Base-by-base conservation (phyloP, 148 eudicot genomes). In the Cornus kousa region DNA sequence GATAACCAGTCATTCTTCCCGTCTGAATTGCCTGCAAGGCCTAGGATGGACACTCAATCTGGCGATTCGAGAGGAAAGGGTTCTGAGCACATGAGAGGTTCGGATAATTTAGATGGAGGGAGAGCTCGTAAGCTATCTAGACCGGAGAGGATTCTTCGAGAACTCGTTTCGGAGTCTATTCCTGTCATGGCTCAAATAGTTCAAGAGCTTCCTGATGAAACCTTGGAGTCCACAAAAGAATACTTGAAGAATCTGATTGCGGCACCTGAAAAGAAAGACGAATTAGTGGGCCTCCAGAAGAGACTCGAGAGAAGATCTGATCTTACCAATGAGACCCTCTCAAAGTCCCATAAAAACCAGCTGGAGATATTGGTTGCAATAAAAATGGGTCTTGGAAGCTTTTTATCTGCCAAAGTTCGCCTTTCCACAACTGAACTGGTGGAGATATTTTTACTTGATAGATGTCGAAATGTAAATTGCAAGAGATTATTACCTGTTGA, bases 21-120 rank as follows among this genome's bases (percentile, higher is more conserved):
- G 8, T 90, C 94, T 6, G 96, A 94, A 75, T 77, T 94, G 85
- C 92, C 92, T 11, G 94, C 98, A 4, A 89, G 90, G 79, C 92
- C 91, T 0, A 82, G 77, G 70, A 24, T 83, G 43, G 96, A 89
- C 48, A 82, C 83, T 37, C 82, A 83, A 68, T 87, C 90, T 2
- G 88, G 81, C 72, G 92, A 91, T 74, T 88, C 89, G 3, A 79
- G 90, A 70, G 89, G 87, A 57, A 87, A 79, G 74, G 86, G 82
- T 55, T 77, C 85, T 60, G 90, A 86, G 67, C 79, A 86, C 39
- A 5, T 80, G 50, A 85, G 81, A 82, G 90, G 86, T 19, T 50
- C 74, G 69, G 88, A 87, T 73, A 79, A 78, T 83, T 83, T 84
- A 46, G 94, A 91, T 77, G 85, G 85, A 16, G 84, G 81, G 20